Evolutionary conservation across 2,329 filamentous ascomycete genomes (phyloP), one percentile per base, ranked within the genome.

Genomic region (Gaeumannomyces sp.): DNA sequence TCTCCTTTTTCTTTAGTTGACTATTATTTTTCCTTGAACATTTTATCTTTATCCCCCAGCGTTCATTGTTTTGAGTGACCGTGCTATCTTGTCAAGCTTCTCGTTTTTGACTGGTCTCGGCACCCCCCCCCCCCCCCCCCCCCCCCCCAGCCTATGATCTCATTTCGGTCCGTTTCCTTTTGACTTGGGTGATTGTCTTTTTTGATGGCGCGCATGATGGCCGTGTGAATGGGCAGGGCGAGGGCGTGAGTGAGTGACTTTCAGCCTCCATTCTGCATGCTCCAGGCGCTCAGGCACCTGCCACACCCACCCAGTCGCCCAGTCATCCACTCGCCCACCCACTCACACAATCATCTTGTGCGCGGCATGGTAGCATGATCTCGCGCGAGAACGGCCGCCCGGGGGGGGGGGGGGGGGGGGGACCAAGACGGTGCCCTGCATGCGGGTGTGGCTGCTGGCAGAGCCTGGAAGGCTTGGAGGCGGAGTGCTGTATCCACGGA

Each of bases 391-490:
- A 53, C 45, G 45, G 6, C 45, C 19, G 45, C 8, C 13, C 11
- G 8, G 11, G 31, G 31, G 31, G 33, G 19, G 45, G 45, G 2
- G 16, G 16, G 8, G 11, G 31, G 31, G 31, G 33, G 19, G 45
- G 45, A 5, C 45, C 45, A 50, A 50, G 45, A n/a, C 45, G 45
- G 45, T n/a, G 45, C 22, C 45, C 45, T 53, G 45, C 45, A 53
- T 53, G 45, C 38, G 38, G 38, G 16, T 45, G 38, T 22, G 38
- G 38, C 22, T 45, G n/a, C 38, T 45, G 38, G 38, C 38, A 45
- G 38, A 45, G 81, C 66, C 68, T 69, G 22, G 86, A 81, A 58
- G 56, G 56, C 57, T 59, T 58, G 25, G 28, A 13, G 57, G 57
- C 25, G 25, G 57, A 27, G 28, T 19, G 57, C 57, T 13, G 57